phyloP scores from a whole-genome alignment of 2,329 filamentous ascomycete genomes.

The Fusarium fracticaudum region DNA sequence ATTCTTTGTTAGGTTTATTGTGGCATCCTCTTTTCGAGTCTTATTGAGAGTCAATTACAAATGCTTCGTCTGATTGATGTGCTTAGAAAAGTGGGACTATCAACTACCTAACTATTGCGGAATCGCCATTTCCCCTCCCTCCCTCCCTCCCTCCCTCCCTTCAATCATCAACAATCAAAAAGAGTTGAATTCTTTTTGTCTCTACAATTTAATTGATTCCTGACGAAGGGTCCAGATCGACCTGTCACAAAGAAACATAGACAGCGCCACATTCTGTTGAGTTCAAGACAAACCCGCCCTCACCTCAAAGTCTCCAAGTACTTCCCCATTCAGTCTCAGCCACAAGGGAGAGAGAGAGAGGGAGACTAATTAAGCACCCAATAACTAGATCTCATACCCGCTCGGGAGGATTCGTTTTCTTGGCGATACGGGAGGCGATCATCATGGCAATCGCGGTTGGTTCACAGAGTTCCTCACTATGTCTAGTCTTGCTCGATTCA shows the following conservation, averaged over 20 bases:
- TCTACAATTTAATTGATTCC: background rate
- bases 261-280: background rate
- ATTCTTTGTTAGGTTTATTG: background rate
- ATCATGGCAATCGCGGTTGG: conserved; percentile 43
- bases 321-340: background rate
- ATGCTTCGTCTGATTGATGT: conserved; percentile 6
- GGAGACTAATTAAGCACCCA: background rate
- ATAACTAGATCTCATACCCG: conserved; percentile 10
- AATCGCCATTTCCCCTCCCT: too few relatives aligned
- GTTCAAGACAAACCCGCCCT: background rate
- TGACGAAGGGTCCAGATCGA: background rate
- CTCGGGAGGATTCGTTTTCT: conserved; percentile 2
- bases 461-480: conserved; percentile 1
- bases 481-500: background rate
- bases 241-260: background rate
- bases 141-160: conserved; percentile 35
- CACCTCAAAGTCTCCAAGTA: background rate
- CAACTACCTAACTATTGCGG: conserved; percentile 4
- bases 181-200: background rate
- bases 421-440: conserved; percentile 3
- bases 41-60: conserved; percentile 17
- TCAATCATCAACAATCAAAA: background rate
- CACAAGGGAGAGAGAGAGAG: conserved; percentile 11
- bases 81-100: conserved; percentile 39
- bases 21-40: background rate